Evolutionary conservation across 805 yeast species (phyloP), one percentile per base, ranked within the genome.

Genomic region (Sugiyamaella floridensis): DNA sequence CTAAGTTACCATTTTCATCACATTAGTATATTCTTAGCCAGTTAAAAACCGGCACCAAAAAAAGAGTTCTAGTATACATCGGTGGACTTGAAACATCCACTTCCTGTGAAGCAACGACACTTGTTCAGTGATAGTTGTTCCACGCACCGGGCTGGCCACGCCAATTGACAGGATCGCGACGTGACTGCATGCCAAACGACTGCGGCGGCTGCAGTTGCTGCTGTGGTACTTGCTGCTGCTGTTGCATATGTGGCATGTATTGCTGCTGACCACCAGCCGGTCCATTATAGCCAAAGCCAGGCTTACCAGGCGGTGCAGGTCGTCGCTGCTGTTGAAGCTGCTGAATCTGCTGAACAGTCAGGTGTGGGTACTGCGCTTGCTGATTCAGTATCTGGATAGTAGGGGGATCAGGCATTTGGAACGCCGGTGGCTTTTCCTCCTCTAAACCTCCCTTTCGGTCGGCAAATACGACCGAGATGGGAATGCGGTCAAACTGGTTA

Each of bases 101-200:
- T 18, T 10, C 18, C 11, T 20, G 29, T 22, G n/a, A 32, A 42
- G 19, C 10, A 40, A 10, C 41, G 2, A 26, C 19, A 19, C 45
- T 15, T 34, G 16, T 22, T 44, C 28, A 32, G 54, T 45, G 48
- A 45, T 58, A 58, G 43, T 56, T 56, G 46, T 58, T 58, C 60
- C 60, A 58, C 15, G 60, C 54, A 1, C 51, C 60, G n/a, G 60
- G 57, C 45, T 58, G 60, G 9, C 60, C 60, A 10, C 53, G 46
- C 60, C 60, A 58, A 43, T 45, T 53, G n/a, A 40, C 50, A 9
- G 48, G 32, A 14, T 32, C 37, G n/a, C 37, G 37, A 32, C 48
- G 26, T 18, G 15, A 3, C 34, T 48, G 52, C 49, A 29, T 16
- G 2, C 45, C 37, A 29, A 9, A 49, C 8, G 42, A 19, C 43